phyloP scores from a whole-genome alignment of 225 moss, liverwort and hornwort genomes.

The Physcomitrellopsis africana region DNA sequence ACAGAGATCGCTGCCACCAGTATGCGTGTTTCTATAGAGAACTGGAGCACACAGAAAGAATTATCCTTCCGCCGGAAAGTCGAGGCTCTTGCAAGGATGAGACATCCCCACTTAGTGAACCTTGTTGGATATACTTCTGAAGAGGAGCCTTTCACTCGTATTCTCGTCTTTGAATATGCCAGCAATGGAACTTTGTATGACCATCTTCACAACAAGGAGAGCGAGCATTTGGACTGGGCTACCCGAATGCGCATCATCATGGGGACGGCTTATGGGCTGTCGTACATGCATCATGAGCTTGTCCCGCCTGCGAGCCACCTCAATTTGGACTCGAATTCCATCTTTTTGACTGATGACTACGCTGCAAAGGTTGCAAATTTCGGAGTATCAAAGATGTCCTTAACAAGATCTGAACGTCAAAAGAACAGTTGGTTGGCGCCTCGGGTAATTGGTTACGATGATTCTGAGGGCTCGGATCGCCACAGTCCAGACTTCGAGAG shows the following conservation, averaged over 20 bases:
- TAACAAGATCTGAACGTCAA: conserved; percentile 26
- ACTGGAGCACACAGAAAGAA: conserved; percentile 69
- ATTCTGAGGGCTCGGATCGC: conserved; percentile 55
- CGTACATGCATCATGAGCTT: conserved; percentile 88
- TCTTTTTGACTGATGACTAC: conserved; percentile 82
- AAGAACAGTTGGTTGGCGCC: conserved; percentile 42
- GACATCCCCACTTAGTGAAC: conserved; percentile 77
- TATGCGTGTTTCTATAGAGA: conserved; percentile 51
- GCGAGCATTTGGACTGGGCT: conserved; percentile 82
- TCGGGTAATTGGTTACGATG: conserved; percentile 44
- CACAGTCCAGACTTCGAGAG: conserved; percentile 75
- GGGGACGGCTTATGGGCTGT: conserved; percentile 78
- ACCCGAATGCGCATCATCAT: conserved; percentile 83
- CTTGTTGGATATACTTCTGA: conserved; percentile 73
- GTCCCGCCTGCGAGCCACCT: conserved; percentile 74
- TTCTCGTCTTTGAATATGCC: conserved; percentile 89
- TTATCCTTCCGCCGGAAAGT: conserved; percentile 73
- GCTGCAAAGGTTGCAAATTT: conserved; percentile 73
- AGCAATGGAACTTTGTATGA: conserved; percentile 85
- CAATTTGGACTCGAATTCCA: conserved; percentile 64
- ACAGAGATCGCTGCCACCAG: conserved; percentile 82
- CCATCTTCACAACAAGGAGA: conserved; percentile 69
- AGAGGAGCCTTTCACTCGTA: conserved; percentile 79
- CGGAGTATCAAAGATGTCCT: conserved; percentile 44
- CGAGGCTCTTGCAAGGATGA: conserved; percentile 82